Evolutionary conservation across 768 basidiomycete genomes (phyloP), one percentile per base, ranked within the genome.

Genomic region (Leccinum sublutescens): DNA sequence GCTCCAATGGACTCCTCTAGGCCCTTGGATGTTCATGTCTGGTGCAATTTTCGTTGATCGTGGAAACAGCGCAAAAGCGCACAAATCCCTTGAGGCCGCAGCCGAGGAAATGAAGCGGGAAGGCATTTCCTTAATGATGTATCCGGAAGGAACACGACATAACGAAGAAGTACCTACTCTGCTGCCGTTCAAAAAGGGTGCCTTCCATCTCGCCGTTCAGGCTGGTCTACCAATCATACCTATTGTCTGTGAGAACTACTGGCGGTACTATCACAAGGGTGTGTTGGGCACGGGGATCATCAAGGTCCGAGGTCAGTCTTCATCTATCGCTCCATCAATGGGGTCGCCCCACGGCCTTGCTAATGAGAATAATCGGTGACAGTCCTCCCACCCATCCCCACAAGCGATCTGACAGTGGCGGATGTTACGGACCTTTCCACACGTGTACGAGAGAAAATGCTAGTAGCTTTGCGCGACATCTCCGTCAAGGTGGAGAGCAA

Each of bases 101-200:
- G 92, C 88, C 1, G 81, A 89, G 64, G 78, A 81, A 45, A 92
- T 98, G 87, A 91, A 89, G 76, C 66, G 72, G 33, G 73, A 77
- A 38, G 75, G 83, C 61, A 80, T 89, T 17, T 93, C 93, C 15
- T 75, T 98, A 50, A 96, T 93, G 90, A 86, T 99, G 75, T 98
- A 93, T 76, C 93, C 96, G 1, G 97, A 98, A 77, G 97, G 97
- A 31, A 99, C 97, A 11, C 85, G 96, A 36, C 85, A 92, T 48
- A 82, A 82, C 58, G 80, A 81, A 21, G 78, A 86, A 61, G 75
- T 79, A 33, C 82, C 89, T 8, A 81, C 83, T 33, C 75, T 99
- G 71, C 79, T 91, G 5, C 89, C 93, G 3, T 88, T 99, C 79
- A 99, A 99, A 81, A 99, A 98, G 74, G 97, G 97, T 43, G 95